Percentiles rank a stretch among this genome's conserved stretches.
Conservation (phyloP, 768 basidiomycete species). For the Tulasnella sp. region DNA sequence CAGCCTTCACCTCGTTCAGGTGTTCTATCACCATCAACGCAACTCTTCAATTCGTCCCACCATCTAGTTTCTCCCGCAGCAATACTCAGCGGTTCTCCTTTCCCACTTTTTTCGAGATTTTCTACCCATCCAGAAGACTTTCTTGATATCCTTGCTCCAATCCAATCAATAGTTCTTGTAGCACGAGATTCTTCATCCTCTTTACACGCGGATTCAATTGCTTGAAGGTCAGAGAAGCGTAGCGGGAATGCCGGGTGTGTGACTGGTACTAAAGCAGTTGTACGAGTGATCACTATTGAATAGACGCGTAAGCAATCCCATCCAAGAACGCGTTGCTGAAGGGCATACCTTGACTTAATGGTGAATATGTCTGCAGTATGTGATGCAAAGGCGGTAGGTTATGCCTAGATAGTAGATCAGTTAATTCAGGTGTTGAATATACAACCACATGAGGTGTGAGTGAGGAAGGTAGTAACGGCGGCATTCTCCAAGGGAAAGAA, state of each 20-base stretch:
- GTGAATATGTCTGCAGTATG: conserved; percentile 74
- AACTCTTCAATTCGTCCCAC: conserved; percentile 76
- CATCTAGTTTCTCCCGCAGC: conserved; percentile 31
- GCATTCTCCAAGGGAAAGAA: too few relatives aligned
- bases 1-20: conserved; percentile 64
- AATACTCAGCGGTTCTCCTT: conserved; percentile 25
- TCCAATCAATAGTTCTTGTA: conserved; percentile 74
- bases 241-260: conserved; percentile 60
- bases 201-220: conserved; percentile 58
- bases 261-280: conserved; percentile 55
- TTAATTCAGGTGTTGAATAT: conserved; percentile 56
- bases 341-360: conserved; percentile 60
- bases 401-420: conserved; percentile 41
- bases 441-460: conserved; percentile 74
- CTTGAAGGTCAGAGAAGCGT: conserved; percentile 61
- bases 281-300: conserved; percentile 58
- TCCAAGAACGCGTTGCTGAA: conserved; percentile 4
- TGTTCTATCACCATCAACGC: conserved; percentile 61
- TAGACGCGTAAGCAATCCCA: not conserved
- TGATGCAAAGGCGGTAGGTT: conserved; percentile 56
- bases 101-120: conserved; percentile 39
- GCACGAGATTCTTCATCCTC: conserved; percentile 74
- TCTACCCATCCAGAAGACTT: conserved; percentile 59
- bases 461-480: conserved; percentile 50
- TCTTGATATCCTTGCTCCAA: conserved; percentile 52